phyloP scores from a whole-genome alignment of 2,329 filamentous ascomycete genomes.

The Phialophora expanda region DNA sequence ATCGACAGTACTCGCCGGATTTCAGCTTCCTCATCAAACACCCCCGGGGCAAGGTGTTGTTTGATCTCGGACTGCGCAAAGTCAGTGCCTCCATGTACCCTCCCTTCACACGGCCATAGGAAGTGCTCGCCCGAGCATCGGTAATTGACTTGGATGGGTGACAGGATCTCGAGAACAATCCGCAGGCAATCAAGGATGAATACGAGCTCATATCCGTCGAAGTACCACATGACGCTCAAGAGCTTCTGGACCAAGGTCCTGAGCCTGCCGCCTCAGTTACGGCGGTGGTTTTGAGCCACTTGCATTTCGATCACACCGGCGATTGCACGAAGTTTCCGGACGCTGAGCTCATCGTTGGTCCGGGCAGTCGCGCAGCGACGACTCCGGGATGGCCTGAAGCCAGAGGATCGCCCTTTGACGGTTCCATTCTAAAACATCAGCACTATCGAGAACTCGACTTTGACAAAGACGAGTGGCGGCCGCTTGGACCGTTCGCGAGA shows the following conservation, averaged over 20 bases:
- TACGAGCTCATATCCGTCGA: background rate
- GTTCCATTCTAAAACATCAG: conserved; percentile 40
- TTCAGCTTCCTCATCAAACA: conserved; percentile 55
- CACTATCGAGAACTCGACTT: conserved; percentile 42
- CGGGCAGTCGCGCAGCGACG: conserved; percentile 56
- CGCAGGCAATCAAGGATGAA: conserved; percentile 10
- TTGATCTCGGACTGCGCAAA: conserved; percentile 45
- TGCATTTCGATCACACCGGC: conserved; percentile 55
- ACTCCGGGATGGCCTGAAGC: conserved; percentile 56
- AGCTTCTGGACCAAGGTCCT: conserved; percentile 30
- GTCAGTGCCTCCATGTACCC: conserved; percentile 19
- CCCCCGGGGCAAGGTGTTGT: conserved; percentile 42
- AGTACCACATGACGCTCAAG: conserved; percentile 29
- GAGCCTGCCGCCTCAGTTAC: conserved; percentile 22
- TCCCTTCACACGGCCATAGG: no score
- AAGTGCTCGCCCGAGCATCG: background rate
- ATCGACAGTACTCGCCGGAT: conserved; percentile 7
- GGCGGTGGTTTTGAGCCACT: conserved; percentile 38
- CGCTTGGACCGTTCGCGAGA: conserved; percentile 37
- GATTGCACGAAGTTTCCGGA: conserved; percentile 55
- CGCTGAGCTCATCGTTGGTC: conserved; percentile 59
- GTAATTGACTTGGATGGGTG: background rate
- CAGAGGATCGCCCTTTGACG: conserved; percentile 36
- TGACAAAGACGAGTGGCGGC: conserved; percentile 50
- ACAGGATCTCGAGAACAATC: conserved; percentile 17